Conservation (phyloP, 805 yeast species). For the Middelhovenomyces tepae region DNA sequence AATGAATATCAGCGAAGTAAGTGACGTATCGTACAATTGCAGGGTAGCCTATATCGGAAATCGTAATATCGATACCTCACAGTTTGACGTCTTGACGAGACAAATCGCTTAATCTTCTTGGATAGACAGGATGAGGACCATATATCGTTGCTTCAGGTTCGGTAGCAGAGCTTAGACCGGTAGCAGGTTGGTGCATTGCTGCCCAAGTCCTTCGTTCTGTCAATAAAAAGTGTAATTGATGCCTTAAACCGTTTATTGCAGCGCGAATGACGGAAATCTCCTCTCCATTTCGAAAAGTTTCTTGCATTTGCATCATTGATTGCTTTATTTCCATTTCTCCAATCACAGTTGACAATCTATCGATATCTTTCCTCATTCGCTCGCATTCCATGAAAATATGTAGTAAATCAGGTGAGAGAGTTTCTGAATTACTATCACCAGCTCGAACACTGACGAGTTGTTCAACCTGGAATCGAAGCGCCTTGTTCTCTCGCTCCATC, state of each 20-base stretch:
- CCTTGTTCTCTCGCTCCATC: conserved; percentile 27
- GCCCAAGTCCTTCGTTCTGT: conserved; percentile 21
- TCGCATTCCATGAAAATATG: conserved; percentile 27
- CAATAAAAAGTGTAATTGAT: conserved; percentile 28
- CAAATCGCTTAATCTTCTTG: conserved; percentile 8
- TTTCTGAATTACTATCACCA: no score
- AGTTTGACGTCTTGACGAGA: conserved; percentile 14
- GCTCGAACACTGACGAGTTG: no score
- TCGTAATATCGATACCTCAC: no score
- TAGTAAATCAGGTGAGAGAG: no score
- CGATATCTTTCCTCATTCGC: conserved; percentile 27
- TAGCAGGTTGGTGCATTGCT: conserved; percentile 1
- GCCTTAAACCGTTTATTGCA: conserved; percentile 27
- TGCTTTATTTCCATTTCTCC: conserved; percentile 28
- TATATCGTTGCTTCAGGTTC: no score
- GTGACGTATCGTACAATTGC: no score
- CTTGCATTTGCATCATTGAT: conserved; percentile 26
- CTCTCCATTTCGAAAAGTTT: conserved; percentile 25
- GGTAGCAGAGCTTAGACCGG: no score
- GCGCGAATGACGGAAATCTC: conserved; percentile 25
- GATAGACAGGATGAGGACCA: conserved; percentile 4
- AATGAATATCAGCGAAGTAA: no score
- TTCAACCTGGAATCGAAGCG: conserved; percentile 24
- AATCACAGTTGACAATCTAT: conserved; percentile 21
- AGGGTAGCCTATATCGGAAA: no score